Base-by-base conservation (phyloP, 2,329 filamentous ascomycete genomes). In the Aureobasidium sp. region DNA sequence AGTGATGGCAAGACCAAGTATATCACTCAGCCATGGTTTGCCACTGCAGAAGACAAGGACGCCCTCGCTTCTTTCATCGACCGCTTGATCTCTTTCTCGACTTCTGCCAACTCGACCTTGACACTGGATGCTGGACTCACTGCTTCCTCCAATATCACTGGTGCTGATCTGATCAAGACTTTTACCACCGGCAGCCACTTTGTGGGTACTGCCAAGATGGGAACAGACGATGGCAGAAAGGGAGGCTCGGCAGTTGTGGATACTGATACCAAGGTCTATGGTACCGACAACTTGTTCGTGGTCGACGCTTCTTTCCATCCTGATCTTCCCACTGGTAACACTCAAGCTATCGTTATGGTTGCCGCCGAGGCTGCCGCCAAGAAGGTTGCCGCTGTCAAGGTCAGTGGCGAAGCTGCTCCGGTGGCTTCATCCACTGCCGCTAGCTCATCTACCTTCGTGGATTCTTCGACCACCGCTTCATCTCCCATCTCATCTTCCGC, bases 281-380 rank as follows among this genome's bases (percentile, higher is more conserved):
- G 69, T 24, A 71, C 69, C 5, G 68, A 70, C 40, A 70, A 71
- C 37, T 54, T 70, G n/a, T 72, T 69, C 64, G 63, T 71, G n/a
- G 82, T 87, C 2, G 85, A 88, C 66, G 85, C 81, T 0, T 81
- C 80, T 63, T 85, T 88, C 68, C 85, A 87, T 74, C 85, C 85
- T 0, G 85, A 86, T 65, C 80, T 87, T 63, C 79, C 84, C 1
- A 85, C 84, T 0, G 82, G 85, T 19, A 89, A 90, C 72, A 86
- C 85, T 1, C 82, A 83, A 58, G 79, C 83, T 0, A 81, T 82
- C 37, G 81, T 87, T 66, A 83, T 87, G 72, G 77, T 85, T 39
- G 83, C 79, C 12, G 80, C 84, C 19, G 85, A 88, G 74, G 78
- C 79, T 37, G 83, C 83, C 4, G 79, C 78, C 6, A 76, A 75